These are phyloP conservation scores for Lachancea sp. DNA, from an alignment of 805 yeast species.

Conservation along the genomic window DNA sequence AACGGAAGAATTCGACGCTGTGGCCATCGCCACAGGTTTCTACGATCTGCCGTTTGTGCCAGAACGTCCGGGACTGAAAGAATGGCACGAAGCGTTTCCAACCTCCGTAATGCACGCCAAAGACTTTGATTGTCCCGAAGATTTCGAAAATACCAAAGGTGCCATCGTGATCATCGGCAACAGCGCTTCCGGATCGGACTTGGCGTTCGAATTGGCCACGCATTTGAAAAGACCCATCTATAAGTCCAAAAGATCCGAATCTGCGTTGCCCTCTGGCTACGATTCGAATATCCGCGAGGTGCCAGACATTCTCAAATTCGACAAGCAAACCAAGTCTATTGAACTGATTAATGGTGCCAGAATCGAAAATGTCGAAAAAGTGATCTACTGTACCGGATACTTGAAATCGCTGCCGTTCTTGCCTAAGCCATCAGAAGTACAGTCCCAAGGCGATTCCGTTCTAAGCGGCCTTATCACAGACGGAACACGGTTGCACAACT, in stretches of 20 bases:
- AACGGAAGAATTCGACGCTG: conserved; percentile 45
- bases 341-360: conserved; percentile 44
- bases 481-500: conserved; percentile 44
- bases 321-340: conserved; percentile 35
- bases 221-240: conserved; percentile 37
- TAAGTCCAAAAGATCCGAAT: conserved; percentile 44
- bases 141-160: conserved; percentile 33
- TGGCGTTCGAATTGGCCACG: conserved; percentile 54
- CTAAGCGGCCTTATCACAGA: conserved; percentile 36
- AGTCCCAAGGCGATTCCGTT: conserved; percentile 9
- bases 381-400: conserved; percentile 74
- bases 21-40: conserved; percentile 59
- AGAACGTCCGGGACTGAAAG: conserved; percentile 44
- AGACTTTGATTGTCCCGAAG: conserved; percentile 42
- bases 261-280: conserved; percentile 38
- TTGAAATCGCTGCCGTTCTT: conserved; percentile 60
- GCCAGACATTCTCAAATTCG: conserved; percentile 38
- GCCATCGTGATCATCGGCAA: conserved; percentile 65
- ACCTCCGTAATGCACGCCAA: conserved; percentile 52
- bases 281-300: conserved; percentile 38
- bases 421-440: conserved; percentile 21
- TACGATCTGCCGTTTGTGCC: conserved; percentile 60
- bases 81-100: conserved; percentile 41
- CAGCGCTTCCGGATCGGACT: conserved; percentile 71
- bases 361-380: conserved; percentile 43